phyloP scores from a whole-genome alignment of 306 rosid genomes.

The Coriaria nepalensis region DNA sequence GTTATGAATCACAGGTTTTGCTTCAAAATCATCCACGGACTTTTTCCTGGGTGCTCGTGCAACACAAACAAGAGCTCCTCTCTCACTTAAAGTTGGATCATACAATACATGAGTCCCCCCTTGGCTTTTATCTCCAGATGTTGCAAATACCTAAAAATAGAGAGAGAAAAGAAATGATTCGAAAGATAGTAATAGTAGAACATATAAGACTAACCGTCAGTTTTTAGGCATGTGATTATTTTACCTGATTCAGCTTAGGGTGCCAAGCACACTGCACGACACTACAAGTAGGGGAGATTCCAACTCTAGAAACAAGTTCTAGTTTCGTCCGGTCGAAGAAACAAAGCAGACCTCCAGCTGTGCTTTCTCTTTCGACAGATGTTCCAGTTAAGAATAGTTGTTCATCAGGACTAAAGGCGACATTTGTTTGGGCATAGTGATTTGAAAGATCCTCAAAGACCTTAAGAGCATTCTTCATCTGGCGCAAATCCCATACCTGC shows the following conservation, averaged over 20 bases:
- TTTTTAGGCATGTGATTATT: too few relatives aligned
- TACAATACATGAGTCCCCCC: slow-evolving; percentile 84
- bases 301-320: slow-evolving; percentile 77
- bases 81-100: slow-evolving; percentile 79
- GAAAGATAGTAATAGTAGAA: neutral
- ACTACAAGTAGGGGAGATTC: slow-evolving; percentile 76
- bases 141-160: slow-evolving; percentile 55
- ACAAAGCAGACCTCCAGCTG: slow-evolving; percentile 74
- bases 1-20: slow-evolving; percentile 81
- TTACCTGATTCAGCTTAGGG: slow-evolving; percentile 90
- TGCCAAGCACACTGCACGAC: slow-evolving; percentile 92
- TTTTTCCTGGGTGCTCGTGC: slow-evolving; percentile 92
- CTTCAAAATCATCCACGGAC: slow-evolving; percentile 78
- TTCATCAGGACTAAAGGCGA: slow-evolving; percentile 82
- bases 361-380: slow-evolving; percentile 74
- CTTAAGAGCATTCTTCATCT: slow-evolving; percentile 58
- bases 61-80: slow-evolving; percentile 96
- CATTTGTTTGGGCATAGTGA: slow-evolving; percentile 82
- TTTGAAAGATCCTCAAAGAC: slow-evolving; percentile 71
- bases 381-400: slow-evolving; percentile 87
- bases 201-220: neutral
- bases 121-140: slow-evolving; percentile 78
- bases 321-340: slow-evolving; percentile 65
- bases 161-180: slow-evolving; percentile 1
- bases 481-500: slow-evolving; percentile 96